Base-by-base conservation (phyloP, 2,329 filamentous ascomycete species). In the Pseudopyricularia cyperi region DNA sequence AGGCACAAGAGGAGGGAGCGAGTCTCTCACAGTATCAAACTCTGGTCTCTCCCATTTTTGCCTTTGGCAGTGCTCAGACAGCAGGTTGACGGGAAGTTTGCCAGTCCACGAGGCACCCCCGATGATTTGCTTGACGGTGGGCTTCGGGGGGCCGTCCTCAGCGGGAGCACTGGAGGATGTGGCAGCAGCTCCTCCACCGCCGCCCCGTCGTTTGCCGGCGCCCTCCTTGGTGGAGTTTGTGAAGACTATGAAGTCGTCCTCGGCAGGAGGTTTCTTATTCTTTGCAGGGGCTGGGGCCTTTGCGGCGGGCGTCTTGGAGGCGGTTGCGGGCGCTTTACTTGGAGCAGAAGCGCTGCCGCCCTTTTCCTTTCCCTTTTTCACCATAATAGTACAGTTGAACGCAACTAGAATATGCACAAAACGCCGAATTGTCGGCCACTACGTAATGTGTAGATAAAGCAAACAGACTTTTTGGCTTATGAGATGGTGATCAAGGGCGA, bases 61-160 rank as follows among this genome's bases (percentile, higher is more conserved):
- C 67, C 91, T 94, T 69, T 95, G 89, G 61, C 90, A 96, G 68
- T 95, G 87, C 72, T 97, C 93, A 34, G 87, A 88, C 57, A 97
- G 79, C 61, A 97, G 76, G 64, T 95, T 96, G 57, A 96, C 87
- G 1, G 93, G 93, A 32, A 98, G 72, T 66, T 98, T 98, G 39
- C 93, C 93, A 0, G 93, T 98, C 93, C 93, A 98, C 59, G 89
- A 96, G 54, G 89, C 82, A 48, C 93, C 93, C 42, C 89, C 93
- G 62, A 98, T 95, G 57, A 98, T 72, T 59, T 94, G 88, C 66
- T 85, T 84, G 46, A 77, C 76, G 2, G 82, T 82, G 14, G 79
- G 80, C 59, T 82, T 80, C 0, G 76, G 76, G 3, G 75, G 75
- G 0, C 68, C 74, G 51, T 64, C 57, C 55, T 51, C 49, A 8